Conservation (phyloP, 768 basidiomycete species). For the Hemileccinum rubropunctum region DNA sequence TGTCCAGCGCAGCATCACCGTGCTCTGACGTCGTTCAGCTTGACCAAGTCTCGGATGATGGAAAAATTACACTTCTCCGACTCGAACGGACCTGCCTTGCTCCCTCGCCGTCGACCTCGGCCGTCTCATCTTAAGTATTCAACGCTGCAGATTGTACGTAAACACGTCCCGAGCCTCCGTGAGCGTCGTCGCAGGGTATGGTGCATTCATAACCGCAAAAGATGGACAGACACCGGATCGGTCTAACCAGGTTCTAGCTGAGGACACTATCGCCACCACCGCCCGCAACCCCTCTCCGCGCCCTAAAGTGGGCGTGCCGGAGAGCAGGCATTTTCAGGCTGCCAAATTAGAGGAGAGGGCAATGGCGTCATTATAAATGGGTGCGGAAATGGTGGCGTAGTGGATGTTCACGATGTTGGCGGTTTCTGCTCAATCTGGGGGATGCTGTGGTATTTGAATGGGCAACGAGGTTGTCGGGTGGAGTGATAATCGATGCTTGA, state of each 20-base stretch:
- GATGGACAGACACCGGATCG: neutral
- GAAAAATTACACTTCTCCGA: neutral
- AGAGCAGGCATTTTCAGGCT: neutral
- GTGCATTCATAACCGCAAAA: neutral
- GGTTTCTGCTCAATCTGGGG: neutral
- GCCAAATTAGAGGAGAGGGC: neutral
- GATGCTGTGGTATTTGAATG: neutral
- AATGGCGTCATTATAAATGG: neutral
- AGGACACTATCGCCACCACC: neutral
- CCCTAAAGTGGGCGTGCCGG: neutral
- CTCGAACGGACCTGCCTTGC: neutral
- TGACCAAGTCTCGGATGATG: neutral
- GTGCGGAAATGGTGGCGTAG: neutral
- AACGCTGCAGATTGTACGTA: neutral
- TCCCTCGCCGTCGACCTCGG: too few relatives aligned
- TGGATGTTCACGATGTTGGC: neutral
- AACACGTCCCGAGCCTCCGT: neutral
- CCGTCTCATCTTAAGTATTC: neutral
- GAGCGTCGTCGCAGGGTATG: neutral
- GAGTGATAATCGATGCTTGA: neutral
- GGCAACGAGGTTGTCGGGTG: neutral
- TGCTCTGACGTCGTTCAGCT: neutral
- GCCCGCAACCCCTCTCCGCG: neutral
- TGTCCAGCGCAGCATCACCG: neutral
- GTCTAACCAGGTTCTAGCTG: neutral